Percentiles rank a stretch among this genome's conserved stretches.
Conservation (phyloP, 441 rosid species). For the Adansonia rubrostipa region DNA sequence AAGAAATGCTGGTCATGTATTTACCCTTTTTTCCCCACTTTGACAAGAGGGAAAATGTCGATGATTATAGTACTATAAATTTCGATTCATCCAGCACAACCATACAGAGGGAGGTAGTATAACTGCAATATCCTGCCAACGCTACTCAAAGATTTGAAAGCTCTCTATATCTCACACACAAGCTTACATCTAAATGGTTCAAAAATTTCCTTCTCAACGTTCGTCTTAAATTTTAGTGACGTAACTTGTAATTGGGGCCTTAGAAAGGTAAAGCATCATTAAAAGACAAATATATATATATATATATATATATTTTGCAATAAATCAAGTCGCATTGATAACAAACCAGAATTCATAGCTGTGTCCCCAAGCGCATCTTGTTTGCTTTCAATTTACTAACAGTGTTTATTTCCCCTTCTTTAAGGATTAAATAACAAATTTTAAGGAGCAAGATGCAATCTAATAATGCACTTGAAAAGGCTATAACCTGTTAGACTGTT, state of each 20-base stretch:
- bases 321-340: constrained; percentile 1
- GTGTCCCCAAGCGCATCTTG: no score
- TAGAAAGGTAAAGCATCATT: background rate
- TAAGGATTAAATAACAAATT: background rate
- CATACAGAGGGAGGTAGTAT: background rate
- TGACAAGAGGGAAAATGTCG: background rate
- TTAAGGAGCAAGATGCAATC: constrained; percentile 15
- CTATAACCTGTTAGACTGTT: background rate
- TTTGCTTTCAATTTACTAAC: no score
- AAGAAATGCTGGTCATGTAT: background rate
- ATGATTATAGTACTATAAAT: background rate
- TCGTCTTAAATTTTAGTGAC: background rate
- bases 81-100: no score
- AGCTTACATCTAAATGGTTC: background rate
- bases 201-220: background rate
- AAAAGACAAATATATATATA: background rate
- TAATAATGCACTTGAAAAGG: background rate
- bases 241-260: background rate
- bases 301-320: background rate
- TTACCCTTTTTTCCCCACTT: background rate
- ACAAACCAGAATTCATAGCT: background rate
- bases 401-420: no score
- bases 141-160: background rate
- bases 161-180: background rate
- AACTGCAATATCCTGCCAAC: background rate